Base-by-base conservation (phyloP, 2,329 filamentous ascomycete genomes). In the Verticillium dahliae region DNA sequence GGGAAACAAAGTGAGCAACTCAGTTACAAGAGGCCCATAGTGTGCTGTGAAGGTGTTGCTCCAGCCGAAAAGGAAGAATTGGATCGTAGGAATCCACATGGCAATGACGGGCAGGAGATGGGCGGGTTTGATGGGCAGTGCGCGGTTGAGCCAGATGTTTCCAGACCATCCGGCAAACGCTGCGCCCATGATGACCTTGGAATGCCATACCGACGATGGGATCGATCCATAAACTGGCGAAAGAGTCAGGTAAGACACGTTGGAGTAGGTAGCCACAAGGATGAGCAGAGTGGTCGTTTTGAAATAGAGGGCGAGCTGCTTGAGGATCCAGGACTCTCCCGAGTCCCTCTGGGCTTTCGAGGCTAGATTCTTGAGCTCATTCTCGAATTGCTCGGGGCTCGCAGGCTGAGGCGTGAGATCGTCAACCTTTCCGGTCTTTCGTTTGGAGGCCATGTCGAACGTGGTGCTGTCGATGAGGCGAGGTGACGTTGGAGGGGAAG, bases 181-280 rank as follows among this genome's bases (percentile, higher is more conserved):
- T 34, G 85, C 87, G 3, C 84, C 77, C 67, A 86, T 86, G 65
- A 92, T 78, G 63, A 87, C 81, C 70, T 84, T 83, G 59, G 81
- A 77, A 72, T 97, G 94, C 73, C 88, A 90, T 66, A 89, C 80
- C 1, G 85, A 83, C 1, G 92, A 81, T 1, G 94, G 90, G 41
- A 96, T 90, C 15, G 88, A 87, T 59, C 95, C 95, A 74, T 96
- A 98, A 11, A 96, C 90, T 1, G 95, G 95, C 22, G 92, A 90
- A 38, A 98, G 80, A 45, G 85, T 88, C 65, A 92, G 80, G 71
- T 91, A 86, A 1, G 90, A 94, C 62, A 89, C 84, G 65, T 87
- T 86, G 56, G 89, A 88, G 63, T 84, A 86, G 52, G 88, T 71
- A 55, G 87, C 90, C 10, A 85, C 81, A 56, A 90, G 77, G 33